phyloP scores from a whole-genome alignment of 768 basidiomycete genomes.

The Termitomyces sp. region DNA sequence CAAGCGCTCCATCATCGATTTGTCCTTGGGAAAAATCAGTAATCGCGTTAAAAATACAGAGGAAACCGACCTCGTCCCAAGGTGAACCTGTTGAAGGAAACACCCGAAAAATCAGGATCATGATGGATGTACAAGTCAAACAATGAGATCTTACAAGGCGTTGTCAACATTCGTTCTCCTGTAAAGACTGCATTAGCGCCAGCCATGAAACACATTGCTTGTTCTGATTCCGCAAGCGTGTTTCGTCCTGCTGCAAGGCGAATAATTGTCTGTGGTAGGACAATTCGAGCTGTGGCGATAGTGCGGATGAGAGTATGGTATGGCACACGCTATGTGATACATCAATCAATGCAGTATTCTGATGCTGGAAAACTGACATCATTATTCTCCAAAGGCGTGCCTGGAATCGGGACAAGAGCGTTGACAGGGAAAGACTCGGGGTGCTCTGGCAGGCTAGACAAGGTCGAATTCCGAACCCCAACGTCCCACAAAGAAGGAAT shows the following conservation, averaged over 20 bases:
- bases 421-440: conserved; percentile 99
- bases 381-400: conserved; percentile 89
- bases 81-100: conserved; percentile 56
- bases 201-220: conserved; percentile 98
- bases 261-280: conserved; percentile 89
- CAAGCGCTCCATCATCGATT: conserved; percentile 90
- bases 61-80: conserved; percentile 76
- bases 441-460: conserved; percentile 79
- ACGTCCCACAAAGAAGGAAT: not conserved
- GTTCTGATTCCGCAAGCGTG: conserved; percentile 83
- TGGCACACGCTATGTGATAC: conserved; percentile 55
- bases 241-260: conserved; percentile 92
- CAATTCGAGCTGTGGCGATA: conserved; percentile 91
- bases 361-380: conserved; percentile 43
- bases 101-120: conserved; percentile 9
- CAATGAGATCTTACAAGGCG: conserved; percentile 65
- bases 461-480: conserved; percentile 9
- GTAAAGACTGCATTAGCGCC: conserved; percentile 98
- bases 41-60: not conserved
- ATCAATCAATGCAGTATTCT: not conserved
- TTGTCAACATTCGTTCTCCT: conserved; percentile 97
- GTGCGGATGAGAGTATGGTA: conserved; percentile 86
- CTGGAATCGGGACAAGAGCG: conserved; percentile 91
- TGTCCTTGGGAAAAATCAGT: conserved; percentile 51
- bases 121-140: conserved; percentile 1